Evolutionary conservation across 352 stramenopile species (phyloP).

Genomic region (Phytophthora constricta): DNA sequence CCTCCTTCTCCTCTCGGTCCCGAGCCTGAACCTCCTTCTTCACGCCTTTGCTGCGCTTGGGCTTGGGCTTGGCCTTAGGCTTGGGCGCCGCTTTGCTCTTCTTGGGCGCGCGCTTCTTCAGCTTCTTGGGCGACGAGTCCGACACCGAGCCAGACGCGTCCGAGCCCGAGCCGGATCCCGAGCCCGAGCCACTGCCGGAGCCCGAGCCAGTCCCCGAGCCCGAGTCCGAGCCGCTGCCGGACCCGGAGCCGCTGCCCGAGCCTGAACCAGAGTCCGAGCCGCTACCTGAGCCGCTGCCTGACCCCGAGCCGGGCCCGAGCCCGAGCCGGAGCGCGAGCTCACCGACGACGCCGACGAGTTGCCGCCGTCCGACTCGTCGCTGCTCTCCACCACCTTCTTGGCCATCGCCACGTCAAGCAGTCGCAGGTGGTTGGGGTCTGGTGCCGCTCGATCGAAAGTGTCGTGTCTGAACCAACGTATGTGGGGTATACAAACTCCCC

Average conservation of each 20-base stretch:
- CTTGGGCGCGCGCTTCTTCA: slow-evolving; percentile 37
- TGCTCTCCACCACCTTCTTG: slow-evolving; percentile 82
- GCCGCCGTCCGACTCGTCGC: slow-evolving; percentile 74
- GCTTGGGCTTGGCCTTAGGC: slow-evolving; percentile 55
- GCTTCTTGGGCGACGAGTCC: slow-evolving; percentile 48
- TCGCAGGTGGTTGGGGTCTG: too few relatives aligned
- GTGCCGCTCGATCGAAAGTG: too few relatives aligned
- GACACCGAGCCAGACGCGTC: slow-evolving; percentile 13
- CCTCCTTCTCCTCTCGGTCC: slow-evolving; percentile 54
- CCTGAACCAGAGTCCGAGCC: slow-evolving; percentile 36
- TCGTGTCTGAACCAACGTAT: too few relatives aligned
- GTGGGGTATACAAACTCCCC: too few relatives aligned
- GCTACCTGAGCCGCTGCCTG: slow-evolving; percentile 35
- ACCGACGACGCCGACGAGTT: slow-evolving; percentile 63
- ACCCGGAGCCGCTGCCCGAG: slow-evolving; percentile 40
- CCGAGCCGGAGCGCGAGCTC: slow-evolving; percentile 59
- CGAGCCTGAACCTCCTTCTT: slow-evolving; percentile 48
- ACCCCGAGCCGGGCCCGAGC: slow-evolving; percentile 22
- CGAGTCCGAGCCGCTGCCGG: slow-evolving; percentile 37
- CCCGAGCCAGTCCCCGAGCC: slow-evolving; percentile 48
- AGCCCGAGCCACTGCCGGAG: slow-evolving; percentile 46
- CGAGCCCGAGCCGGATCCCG: slow-evolving; percentile 38
- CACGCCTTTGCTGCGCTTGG: slow-evolving; percentile 26
- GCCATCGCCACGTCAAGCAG: slow-evolving; percentile 34
- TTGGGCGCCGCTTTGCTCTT: slow-evolving; percentile 43